Evolutionary conservation across 2,329 filamentous ascomycete genomes (phyloP), one percentile per base, ranked within the genome.

Genomic region (Lomentospora prolificans): DNA sequence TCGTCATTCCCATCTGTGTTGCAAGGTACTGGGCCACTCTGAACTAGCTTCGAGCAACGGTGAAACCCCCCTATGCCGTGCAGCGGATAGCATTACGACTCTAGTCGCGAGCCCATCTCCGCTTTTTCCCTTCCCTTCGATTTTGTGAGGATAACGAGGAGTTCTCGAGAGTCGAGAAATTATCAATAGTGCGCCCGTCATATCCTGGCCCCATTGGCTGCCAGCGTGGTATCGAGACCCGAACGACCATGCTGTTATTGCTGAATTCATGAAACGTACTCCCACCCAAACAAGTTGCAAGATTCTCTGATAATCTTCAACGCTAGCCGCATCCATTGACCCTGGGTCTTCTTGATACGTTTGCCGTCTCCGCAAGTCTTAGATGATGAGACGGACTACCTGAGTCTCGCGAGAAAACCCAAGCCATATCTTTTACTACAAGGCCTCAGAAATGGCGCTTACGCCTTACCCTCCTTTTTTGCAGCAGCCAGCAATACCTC

Each of bases 11-110:
- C n/a, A n/a, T n/a, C n/a, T n/a, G n/a, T n/a, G n/a, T 6, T 33
- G 30, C 30, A 33, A 33, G 30, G 44, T 19, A 22, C 24, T 22
- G 14, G 44, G 44, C 17, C 12, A 33, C 30, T 33, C 24, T 48
- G 17, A 41, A 9, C 36, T 27, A 48, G 44, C 22, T 25, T 27
- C 44, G 44, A 48, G 44, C 44, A 6, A 4, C 12, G 44, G 44
- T 48, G 44, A 48, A 48, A 48, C 44, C 44, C n/a, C 44, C 44
- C 44, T 48, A 48, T 48, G 44, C 44, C 24, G 17, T 48, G 44
- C 44, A 48, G 44, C 44, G 44, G 44, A 22, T 48, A 48, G 44
- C 44, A 48, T 48, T 48, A 25, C 44, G 17, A 48, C 44, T 25
- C 44, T 48, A 22, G 17, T n/a, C 10, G 12, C 44, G 9, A 46